Base-by-base conservation (phyloP, 1,284 basidiomycete genomes). In the Tilletia caries region DNA sequence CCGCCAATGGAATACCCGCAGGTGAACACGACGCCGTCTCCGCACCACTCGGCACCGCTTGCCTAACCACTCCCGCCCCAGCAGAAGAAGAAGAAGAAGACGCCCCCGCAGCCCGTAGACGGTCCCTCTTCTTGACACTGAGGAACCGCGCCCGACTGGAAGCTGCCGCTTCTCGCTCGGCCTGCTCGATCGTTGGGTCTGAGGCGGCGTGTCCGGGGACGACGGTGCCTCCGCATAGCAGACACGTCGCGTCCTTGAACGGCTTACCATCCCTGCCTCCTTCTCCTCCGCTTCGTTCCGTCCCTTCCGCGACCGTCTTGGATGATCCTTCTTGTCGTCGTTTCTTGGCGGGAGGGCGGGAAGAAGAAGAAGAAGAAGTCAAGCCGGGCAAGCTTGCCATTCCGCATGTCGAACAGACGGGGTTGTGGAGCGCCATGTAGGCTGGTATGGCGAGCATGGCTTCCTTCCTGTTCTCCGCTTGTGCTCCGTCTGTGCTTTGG, bases 371-470 rank as follows among this genome's bases (percentile, higher is more conserved):
- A 12, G 58, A 32, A 3, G 58, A 33, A 4, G 58, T 62, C 15
- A 62, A 29, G 13, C 58, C 58, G 8, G 58, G 58, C 32, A 62
- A 15, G 23, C 58, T 62, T 23, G 58, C 29, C 3, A 62, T 25
- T 27, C 58, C 58, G 58, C 58, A 62, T 32, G 6, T 20, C 18
- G 58, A 62, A 29, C 58, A 62, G 18, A 29, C 27, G 27, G 58
- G 29, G 23, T 62, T 62, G 58, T 62, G 58, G 3, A 62, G 32
- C 13, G 58, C 58, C 27, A 62, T 32, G 29, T 62, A 62, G 32
- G 18, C 23, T 6, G 58, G 58, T 18, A 62, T n/a, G 6, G 58
- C 32, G 20, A 62, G 33, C 58, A 32, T 20, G 23, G 58, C 58
- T 10, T 25, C 20, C 58, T 33, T n/a, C 33, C 32, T 37, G 32